A percentile compares a stretch with the other conserved stretches of the same genome.
Evolutionary conservation across 2,329 filamentous ascomycete species (phyloP).

Genomic region (Fusarium xylarioides): DNA sequence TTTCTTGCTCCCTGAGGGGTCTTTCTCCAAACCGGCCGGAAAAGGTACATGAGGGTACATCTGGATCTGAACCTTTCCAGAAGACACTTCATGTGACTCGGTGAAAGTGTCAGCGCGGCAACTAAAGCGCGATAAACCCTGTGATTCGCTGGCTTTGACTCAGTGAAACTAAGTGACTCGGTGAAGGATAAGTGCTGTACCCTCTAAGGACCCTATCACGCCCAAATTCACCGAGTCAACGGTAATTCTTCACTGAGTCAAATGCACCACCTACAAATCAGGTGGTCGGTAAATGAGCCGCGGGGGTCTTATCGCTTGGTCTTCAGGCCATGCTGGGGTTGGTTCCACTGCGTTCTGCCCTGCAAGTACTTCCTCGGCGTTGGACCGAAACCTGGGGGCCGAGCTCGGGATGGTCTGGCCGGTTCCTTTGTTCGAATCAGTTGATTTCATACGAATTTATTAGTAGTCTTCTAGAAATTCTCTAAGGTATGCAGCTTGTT

Average conservation of each 20-base stretch:
- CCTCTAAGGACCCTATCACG: neutral
- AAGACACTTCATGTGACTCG: conserved; percentile 10
- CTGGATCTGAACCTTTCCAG: neutral
- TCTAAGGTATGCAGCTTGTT: neutral
- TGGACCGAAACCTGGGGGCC: conserved; percentile 23
- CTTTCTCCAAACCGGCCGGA: conserved; percentile 20
- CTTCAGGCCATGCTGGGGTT: neutral
- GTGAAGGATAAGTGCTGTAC: conserved; percentile 22
- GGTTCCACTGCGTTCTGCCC: neutral
- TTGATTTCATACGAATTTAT: neutral
- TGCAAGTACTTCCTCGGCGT: conserved; percentile 9
- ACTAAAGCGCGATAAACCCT: conserved; percentile 15
- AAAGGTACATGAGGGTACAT: conserved; percentile 29
- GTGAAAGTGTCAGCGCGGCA: conserved; percentile 22
- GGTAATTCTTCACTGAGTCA: conserved; percentile 29
- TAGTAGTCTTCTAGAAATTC: conserved; percentile 12
- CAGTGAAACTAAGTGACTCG: conserved; percentile 34
- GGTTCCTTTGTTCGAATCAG: neutral
- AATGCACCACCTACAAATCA: conserved; percentile 8
- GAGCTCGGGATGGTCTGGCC: conserved; percentile 10
- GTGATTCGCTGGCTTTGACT: conserved; percentile 26
- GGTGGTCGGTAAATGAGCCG: conserved; percentile 17
- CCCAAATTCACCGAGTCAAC: conserved; percentile 25
- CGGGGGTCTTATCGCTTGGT: conserved; percentile 17
- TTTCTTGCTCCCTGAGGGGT: neutral